phyloP scores from a whole-genome alignment of 768 basidiomycete species.

The Russula ochroleuca region DNA sequence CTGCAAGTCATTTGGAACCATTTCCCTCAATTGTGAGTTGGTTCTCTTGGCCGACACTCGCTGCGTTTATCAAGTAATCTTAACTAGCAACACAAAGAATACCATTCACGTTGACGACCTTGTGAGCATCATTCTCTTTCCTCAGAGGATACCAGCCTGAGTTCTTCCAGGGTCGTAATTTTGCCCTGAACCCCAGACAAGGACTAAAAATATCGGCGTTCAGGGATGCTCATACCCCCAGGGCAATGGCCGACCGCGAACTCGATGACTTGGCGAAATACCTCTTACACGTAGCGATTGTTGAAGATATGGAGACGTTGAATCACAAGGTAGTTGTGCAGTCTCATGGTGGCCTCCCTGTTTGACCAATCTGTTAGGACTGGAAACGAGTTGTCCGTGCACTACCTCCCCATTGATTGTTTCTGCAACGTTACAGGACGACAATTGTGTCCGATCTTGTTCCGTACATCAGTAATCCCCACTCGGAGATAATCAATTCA shows the following conservation, averaged over 20 bases:
- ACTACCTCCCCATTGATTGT: slow-evolving; percentile 27
- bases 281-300: slow-evolving; percentile 55
- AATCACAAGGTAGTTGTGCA: slow-evolving; percentile 56
- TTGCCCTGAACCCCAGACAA: slow-evolving; percentile 80
- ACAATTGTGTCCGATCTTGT: background rate
- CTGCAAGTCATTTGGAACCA: slow-evolving; percentile 85
- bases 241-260: slow-evolving; percentile 63
- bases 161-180: slow-evolving; percentile 51
- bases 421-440: background rate
- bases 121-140: slow-evolving; percentile 37
- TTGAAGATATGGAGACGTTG: slow-evolving; percentile 58
- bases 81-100: slow-evolving; percentile 54
- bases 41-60: background rate
- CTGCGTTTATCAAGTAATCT: background rate
- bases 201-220: slow-evolving; percentile 82
- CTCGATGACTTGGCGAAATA: slow-evolving; percentile 62
- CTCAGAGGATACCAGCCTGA: slow-evolving; percentile 1
- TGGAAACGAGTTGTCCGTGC: slow-evolving; percentile 35
- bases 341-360: background rate
- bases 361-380: slow-evolving; percentile 29
- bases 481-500: background rate
- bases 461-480: background rate
- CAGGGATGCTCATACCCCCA: slow-evolving; percentile 67
- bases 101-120: slow-evolving; percentile 90
- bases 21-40: slow-evolving; percentile 68